These are phyloP conservation scores for Sugiyamaella grinbergsii DNA, from an alignment of 1,139 yeast genomes.

Conservation along the genomic window DNA sequence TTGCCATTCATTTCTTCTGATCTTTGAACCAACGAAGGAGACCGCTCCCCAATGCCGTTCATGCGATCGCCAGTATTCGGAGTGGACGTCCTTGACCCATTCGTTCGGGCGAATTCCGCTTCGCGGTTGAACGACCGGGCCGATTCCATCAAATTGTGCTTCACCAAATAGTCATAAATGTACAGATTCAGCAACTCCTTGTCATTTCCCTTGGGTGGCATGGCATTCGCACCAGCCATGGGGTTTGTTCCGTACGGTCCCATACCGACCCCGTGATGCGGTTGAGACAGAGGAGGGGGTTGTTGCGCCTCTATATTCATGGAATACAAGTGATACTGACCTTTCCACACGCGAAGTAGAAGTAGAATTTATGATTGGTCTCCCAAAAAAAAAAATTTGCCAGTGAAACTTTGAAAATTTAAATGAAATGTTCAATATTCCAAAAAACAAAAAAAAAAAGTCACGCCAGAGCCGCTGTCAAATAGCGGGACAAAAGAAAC, in stretches of 20 bases:
- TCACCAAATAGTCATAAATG: conserved; percentile 81
- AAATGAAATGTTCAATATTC: neutral
- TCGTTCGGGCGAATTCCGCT: conserved; percentile 50
- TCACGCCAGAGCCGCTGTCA: neutral
- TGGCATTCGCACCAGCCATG: conserved; percentile 5
- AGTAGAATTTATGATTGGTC: no score
- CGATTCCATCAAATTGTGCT: conserved; percentile 68
- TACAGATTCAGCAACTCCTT: conserved; percentile 78
- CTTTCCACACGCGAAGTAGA: no score
- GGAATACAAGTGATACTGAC: neutral
- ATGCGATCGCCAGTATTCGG: conserved; percentile 45
- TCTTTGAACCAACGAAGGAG: conserved; percentile 31
- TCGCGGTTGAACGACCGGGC: conserved; percentile 75
- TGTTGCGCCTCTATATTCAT: conserved; percentile 25
- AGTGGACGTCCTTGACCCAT: conserved; percentile 31
- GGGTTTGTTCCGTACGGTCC: conserved; percentile 19
- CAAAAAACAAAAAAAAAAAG: no score
- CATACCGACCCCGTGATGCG: conserved; percentile 17
- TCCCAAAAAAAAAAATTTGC: no score
- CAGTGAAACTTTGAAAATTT: no score
- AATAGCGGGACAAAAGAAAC: neutral
- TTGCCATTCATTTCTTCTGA: conserved; percentile 55
- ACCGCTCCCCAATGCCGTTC: conserved; percentile 21
- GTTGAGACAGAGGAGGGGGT: conserved; percentile 12
- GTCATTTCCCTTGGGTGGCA: conserved; percentile 30